A percentile compares a stretch with the other conserved stretches of the same genome.
Evolutionary conservation across 768 basidiomycete genomes (phyloP).

Genomic region (Leccinellum rugosiceps): DNA sequence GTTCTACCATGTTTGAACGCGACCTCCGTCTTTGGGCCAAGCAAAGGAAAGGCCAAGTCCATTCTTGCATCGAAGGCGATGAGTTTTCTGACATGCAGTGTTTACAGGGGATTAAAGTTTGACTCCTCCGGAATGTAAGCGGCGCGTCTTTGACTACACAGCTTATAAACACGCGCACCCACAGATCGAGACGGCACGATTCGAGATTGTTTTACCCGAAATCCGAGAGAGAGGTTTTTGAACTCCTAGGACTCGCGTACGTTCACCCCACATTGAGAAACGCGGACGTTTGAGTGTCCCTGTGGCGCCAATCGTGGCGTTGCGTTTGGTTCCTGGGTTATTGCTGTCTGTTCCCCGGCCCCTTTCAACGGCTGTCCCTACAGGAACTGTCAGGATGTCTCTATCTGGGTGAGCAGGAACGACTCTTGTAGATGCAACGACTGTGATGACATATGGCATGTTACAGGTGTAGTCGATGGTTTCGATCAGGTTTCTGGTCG

Average conservation of each 20-base stretch:
- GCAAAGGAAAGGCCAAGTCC: conserved; percentile 50
- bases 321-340: background rate
- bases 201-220: conserved; percentile 56
- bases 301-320: conserved; percentile 9
- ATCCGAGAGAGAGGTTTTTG: conserved; percentile 72
- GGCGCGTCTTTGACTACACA: background rate
- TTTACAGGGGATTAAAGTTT: conserved; percentile 69
- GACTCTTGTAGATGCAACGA: background rate
- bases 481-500: background rate
- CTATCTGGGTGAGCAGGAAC: background rate
- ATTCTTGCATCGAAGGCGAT: background rate
- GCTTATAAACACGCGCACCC: background rate
- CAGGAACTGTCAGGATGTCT: background rate
- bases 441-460: background rate
- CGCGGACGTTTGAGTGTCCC: conserved; percentile 49
- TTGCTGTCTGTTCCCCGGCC: background rate
- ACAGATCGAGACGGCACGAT: conserved; percentile 55
- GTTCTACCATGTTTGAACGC: conserved; percentile 86
- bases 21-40: conserved; percentile 79
- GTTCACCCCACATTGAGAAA: conserved; percentile 71
- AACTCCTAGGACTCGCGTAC: conserved; percentile 65
- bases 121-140: conserved; percentile 78
- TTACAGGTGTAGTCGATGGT: background rate
- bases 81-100: conserved; percentile 1
- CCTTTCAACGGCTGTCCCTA: background rate